Evolutionary conservation across 208 protist genomes (phyloP).

Genomic region (Sergeia podlipaevii): DNA sequence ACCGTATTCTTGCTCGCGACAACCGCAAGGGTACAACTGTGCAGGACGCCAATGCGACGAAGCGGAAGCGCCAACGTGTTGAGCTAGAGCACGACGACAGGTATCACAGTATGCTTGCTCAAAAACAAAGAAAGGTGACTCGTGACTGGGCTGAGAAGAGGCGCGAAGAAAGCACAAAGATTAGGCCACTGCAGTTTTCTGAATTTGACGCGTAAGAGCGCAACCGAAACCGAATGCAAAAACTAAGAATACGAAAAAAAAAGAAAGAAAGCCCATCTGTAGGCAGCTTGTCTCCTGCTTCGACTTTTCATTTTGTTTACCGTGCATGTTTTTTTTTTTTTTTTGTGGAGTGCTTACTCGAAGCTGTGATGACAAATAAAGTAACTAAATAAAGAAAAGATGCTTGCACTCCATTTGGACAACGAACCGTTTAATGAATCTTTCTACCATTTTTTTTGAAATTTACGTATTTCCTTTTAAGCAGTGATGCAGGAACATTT

Average conservation of each 20-base stretch:
- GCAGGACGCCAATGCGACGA: slow-evolving; percentile 2
- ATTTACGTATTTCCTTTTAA: too few relatives aligned
- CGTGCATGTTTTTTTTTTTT: background rate
- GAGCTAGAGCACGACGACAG: slow-evolving; percentile 74
- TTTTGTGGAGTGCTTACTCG: background rate
- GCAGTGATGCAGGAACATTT: too few relatives aligned
- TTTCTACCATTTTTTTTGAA: too few relatives aligned
- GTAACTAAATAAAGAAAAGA: too few relatives aligned
- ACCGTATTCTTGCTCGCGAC: slow-evolving; percentile 59
- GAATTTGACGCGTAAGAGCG: slow-evolving; percentile 69
- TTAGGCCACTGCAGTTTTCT: slow-evolving; percentile 65
- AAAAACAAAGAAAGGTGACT: slow-evolving; percentile 81
- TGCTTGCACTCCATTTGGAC: too few relatives aligned
- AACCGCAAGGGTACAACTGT: slow-evolving; percentile 38
- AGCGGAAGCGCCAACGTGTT: slow-evolving; percentile 51
- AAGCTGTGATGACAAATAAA: too few relatives aligned
- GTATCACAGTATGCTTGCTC: slow-evolving; percentile 65
- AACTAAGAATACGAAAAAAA: background rate
- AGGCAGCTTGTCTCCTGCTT: background rate
- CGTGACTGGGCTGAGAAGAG: slow-evolving; percentile 74
- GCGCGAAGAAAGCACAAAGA: slow-evolving; percentile 38
- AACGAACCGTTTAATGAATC: too few relatives aligned
- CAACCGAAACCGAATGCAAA: background rate
- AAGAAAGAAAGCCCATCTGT: too few relatives aligned
- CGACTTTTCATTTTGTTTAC: background rate